These are phyloP conservation scores for Tetrahymena malaccensis DNA, from an alignment of 73 alveolate species.

Conservation along the genomic window DNA sequence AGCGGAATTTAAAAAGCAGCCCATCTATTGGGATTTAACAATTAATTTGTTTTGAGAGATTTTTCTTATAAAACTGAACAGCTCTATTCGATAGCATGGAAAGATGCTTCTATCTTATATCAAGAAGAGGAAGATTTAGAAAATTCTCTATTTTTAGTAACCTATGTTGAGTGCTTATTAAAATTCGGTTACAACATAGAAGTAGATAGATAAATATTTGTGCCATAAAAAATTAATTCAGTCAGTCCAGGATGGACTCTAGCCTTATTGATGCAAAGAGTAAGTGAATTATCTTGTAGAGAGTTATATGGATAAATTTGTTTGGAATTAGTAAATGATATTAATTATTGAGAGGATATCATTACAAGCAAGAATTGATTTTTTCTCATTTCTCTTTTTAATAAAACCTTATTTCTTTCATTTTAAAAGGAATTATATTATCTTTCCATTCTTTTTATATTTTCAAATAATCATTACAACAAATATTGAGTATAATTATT, in stretches of 20 bases:
- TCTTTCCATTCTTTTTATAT: no score
- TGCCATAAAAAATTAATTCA: neutral
- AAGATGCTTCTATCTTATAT: neutral
- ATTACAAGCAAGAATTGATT: no score
- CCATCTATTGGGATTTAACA: neutral
- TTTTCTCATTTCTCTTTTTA: no score
- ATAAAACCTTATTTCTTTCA: no score
- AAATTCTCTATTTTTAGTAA: neutral
- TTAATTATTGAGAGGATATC: neutral
- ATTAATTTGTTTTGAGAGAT: neutral
- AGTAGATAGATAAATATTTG: neutral
- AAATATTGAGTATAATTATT: no score
- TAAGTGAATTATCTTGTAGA: neutral
- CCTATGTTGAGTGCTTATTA: neutral
- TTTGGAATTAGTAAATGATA: neutral
- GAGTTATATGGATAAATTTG: neutral
- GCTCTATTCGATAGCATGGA: neutral
- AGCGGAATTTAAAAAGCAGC: constrained; percentile 30
- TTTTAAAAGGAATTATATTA: no score
- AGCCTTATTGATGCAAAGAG: neutral
- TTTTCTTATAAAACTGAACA: neutral
- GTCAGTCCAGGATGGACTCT: neutral
- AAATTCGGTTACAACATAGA: neutral
- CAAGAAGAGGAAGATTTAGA: neutral
- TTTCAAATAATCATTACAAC: no score